Conservation (phyloP, 768 basidiomycete genomes). For the Pleurotus ostreatus region DNA sequence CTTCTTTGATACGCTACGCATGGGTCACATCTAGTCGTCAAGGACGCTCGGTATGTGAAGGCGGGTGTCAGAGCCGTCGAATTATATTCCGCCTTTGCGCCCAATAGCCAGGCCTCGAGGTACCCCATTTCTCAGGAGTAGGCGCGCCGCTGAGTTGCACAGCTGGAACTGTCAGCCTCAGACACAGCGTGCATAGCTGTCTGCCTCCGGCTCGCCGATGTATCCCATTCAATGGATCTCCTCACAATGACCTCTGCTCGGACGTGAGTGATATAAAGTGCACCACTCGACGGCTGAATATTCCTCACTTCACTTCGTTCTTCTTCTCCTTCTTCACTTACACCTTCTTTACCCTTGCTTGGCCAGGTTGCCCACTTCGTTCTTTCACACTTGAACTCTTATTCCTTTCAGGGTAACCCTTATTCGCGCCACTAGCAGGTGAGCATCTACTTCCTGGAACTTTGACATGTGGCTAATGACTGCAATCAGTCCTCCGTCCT, state of each 20-base stretch:
- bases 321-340: background rate
- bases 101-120: background rate
- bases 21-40: background rate
- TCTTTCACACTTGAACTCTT: conserved; percentile 8
- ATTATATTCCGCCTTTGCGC: background rate
- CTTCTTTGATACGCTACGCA: conserved; percentile 1
- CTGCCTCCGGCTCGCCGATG: background rate
- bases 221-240: background rate
- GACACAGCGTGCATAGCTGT: background rate
- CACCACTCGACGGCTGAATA: background rate
- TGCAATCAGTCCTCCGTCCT: background rate
- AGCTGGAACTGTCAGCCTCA: background rate
- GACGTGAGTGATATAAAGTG: background rate
- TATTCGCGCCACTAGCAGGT: conserved; percentile 8
- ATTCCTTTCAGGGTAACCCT: conserved; percentile 1
- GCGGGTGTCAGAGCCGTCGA: background rate
- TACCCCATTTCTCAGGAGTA: background rate
- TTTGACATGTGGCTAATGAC: background rate
- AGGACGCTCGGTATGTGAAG: conserved; percentile 2
- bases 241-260: background rate
- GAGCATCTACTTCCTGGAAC: background rate
- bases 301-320: conserved; percentile 8
- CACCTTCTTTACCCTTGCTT: background rate
- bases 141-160: background rate
- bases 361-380: conserved; percentile 10